A percentile compares a stretch with the other conserved stretches of the same genome.
These are phyloP conservation scores for Microbotryum saponariae DNA, from an alignment of 1,284 basidiomycete species.

Conservation along the genomic window DNA sequence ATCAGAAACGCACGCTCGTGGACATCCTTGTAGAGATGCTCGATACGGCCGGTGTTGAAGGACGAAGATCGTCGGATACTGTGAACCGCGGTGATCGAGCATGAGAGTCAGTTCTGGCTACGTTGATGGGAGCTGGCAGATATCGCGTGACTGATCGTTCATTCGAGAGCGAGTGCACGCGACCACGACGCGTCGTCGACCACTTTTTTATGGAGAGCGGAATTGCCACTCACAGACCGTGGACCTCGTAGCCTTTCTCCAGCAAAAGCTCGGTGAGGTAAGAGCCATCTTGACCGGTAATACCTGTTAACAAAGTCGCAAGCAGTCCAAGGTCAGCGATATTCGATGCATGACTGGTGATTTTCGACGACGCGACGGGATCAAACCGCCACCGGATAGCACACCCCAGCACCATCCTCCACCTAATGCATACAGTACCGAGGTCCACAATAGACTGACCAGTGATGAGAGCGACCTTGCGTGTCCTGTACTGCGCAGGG, in stretches of 20 bases:
- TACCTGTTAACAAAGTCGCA: conserved; percentile 34
- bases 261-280: conserved; percentile 80
- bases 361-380: no score
- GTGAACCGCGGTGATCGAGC: conserved; percentile 34
- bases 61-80: conserved; percentile 88
- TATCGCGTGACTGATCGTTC: no score
- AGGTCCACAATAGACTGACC: conserved; percentile 48
- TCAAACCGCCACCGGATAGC: no score
- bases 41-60: conserved; percentile 85
- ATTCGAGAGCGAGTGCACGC: no score
- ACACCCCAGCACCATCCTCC: no score
- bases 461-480: conserved; percentile 81
- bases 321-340: no score
- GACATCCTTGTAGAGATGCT: conserved; percentile 79
- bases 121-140: no score
- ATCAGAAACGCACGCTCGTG: conserved; percentile 50
- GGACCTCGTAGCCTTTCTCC: conserved; percentile 80
- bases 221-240: conserved; percentile 45
- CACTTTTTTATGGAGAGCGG: not conserved
- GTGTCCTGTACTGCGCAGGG: conserved; percentile 66
- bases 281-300: conserved; percentile 86
- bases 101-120: no score
- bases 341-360: no score
- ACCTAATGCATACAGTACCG: no score
- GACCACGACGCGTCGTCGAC: no score